Evolutionary conservation across 495 filamentous ascomycete genomes (phyloP).

Genomic region (Tuber brumale): DNA sequence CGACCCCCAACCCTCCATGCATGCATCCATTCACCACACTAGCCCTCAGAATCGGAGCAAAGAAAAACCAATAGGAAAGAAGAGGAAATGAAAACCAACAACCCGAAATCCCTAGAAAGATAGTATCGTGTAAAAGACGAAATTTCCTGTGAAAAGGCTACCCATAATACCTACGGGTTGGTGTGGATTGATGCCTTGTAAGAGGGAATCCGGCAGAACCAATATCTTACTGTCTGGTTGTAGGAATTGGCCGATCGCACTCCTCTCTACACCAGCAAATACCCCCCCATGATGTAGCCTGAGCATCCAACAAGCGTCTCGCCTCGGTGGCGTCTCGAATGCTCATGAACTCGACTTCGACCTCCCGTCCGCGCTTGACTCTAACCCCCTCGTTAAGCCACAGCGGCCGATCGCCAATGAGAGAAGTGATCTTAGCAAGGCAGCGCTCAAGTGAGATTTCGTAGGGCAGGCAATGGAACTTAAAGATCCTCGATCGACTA

Average conservation of each 20-base stretch:
- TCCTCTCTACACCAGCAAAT: constrained; percentile 26
- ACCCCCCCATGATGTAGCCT: constrained; percentile 23
- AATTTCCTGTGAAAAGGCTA: neutral
- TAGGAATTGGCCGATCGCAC: constrained; percentile 26
- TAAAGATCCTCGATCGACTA: constrained; percentile 17
- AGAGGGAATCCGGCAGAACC: neutral
- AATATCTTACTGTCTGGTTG: neutral
- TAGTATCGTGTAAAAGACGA: neutral
- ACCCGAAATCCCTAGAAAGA: neutral
- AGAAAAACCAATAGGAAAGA: neutral
- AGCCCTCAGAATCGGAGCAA: neutral
- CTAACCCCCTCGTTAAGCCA: constrained; percentile 27
- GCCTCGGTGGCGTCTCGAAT: constrained; percentile 27
- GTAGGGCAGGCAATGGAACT: constrained; percentile 23
- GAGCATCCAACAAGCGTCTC: constrained; percentile 16
- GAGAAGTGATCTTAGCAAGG: constrained; percentile 5
- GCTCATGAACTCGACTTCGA: constrained; percentile 32
- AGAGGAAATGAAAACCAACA: neutral
- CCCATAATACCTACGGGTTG: neutral
- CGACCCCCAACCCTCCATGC: neutral
- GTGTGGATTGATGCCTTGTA: neutral
- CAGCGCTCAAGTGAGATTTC: constrained; percentile 16
- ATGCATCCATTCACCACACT: neutral
- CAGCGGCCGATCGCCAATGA: constrained; percentile 22
- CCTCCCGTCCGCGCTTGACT: constrained; percentile 15